phyloP scores from a whole-genome alignment of 805 yeast species.

The Metschnikowia continentalis region DNA sequence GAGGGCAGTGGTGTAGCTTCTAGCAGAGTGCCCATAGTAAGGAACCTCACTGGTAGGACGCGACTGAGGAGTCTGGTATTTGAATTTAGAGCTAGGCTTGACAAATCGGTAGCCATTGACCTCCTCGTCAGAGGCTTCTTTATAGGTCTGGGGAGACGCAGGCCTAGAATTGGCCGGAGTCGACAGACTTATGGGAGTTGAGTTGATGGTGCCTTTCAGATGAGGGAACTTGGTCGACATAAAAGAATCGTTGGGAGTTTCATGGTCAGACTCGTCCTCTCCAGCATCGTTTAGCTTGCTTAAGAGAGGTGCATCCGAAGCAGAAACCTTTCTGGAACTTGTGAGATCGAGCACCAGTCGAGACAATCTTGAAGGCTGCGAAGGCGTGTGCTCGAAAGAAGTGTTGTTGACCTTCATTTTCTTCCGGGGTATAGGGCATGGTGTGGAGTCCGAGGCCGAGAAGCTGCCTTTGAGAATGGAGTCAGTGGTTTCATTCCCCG shows the following conservation, averaged over 20 bases:
- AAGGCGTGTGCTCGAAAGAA: conserved; percentile 18
- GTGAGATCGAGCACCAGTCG: conserved; percentile 28
- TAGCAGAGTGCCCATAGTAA: not conserved
- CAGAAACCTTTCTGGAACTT: conserved; percentile 26
- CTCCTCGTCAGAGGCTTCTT: conserved; percentile 32
- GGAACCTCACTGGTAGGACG: conserved; percentile 11
- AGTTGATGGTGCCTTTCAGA: conserved; percentile 9
- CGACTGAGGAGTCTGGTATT: conserved; percentile 16
- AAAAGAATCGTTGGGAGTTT: conserved; percentile 7
- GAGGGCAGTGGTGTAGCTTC: conserved; percentile 23
- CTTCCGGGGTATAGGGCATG: conserved; percentile 42
- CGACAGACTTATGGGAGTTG: conserved; percentile 41
- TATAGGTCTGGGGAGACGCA: conserved; percentile 23
- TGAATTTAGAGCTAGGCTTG: conserved; percentile 20
- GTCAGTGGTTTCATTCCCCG: conserved; percentile 14
- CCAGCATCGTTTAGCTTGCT: conserved; percentile 13
- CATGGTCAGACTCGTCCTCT: conserved; percentile 6
- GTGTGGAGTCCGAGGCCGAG: conserved; percentile 39
- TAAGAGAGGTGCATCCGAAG: conserved; percentile 18
- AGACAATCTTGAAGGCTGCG: conserved; percentile 18
- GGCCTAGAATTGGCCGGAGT: conserved; percentile 41
- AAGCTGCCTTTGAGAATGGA: conserved; percentile 23
- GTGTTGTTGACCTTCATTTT: conserved; percentile 25
- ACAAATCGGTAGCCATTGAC: conserved; percentile 44
- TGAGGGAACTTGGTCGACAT: conserved; percentile 3